A percentile compares a stretch with the other conserved stretches of the same genome.
These are phyloP conservation scores for Fraxinus latifolia DNA, from an alignment of 305 asterid species.

Conservation along the genomic window DNA sequence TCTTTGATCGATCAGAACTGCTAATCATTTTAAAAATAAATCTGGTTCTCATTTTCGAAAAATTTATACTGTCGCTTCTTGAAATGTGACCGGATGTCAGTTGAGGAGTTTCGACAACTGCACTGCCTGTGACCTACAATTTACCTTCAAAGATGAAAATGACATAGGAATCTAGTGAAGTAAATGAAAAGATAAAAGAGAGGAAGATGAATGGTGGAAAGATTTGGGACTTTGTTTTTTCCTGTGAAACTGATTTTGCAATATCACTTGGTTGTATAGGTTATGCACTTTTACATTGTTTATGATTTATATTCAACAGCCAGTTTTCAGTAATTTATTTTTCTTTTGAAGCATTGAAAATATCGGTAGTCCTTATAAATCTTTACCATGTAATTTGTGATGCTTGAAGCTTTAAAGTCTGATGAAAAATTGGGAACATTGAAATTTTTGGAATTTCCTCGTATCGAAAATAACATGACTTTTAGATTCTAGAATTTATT, in stretches of 20 bases:
- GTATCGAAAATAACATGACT: background rate
- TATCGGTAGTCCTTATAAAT: background rate
- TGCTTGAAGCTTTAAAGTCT: background rate
- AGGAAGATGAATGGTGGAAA: background rate
- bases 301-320: background rate
- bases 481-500: slow-evolving; percentile 11
- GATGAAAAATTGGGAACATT: background rate
- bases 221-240: slow-evolving; percentile 1
- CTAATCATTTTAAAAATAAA: slow-evolving; percentile 21
- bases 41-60: background rate
- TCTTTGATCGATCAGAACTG: slow-evolving; percentile 9
- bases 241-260: slow-evolving; percentile 2
- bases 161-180: slow-evolving; percentile 4
- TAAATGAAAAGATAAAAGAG: background rate
- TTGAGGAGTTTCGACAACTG: slow-evolving; percentile 18
- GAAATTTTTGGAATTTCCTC: background rate
- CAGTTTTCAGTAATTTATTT: background rate
- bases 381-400: background rate
- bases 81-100: slow-evolving; percentile 9
- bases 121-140: slow-evolving; percentile 19
- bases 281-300: background rate
- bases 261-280: background rate
- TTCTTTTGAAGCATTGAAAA: background rate
- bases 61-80: slow-evolving; percentile 13
- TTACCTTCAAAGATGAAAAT: slow-evolving; percentile 10